phyloP scores from a whole-genome alignment of 1,139 yeast species.

The Pneumocystis wakefieldiae region DNA sequence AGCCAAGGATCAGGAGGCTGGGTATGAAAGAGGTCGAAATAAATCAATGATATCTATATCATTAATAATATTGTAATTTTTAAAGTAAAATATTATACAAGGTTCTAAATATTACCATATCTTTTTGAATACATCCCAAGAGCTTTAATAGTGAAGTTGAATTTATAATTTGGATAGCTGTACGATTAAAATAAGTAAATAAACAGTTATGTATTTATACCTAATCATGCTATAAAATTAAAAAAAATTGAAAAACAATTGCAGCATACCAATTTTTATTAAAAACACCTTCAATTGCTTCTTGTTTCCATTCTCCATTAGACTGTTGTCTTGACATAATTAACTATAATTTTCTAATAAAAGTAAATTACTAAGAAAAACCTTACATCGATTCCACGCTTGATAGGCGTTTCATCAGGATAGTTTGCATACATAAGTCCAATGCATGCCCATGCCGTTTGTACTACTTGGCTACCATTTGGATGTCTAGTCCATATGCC shows the following conservation, averaged over 20 bases:
- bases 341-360: conserved; percentile 21
- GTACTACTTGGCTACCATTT: conserved; percentile 54
- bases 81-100: neutral
- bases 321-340: conserved; percentile 52
- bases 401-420: conserved; percentile 52
- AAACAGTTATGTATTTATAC: conserved; percentile 4
- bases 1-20: conserved; percentile 70
- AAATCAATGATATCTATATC: neutral
- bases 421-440: conserved; percentile 69
- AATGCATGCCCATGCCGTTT: conserved; percentile 85
- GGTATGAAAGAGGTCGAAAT: conserved; percentile 28
- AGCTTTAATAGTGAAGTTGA: conserved; percentile 82
- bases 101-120: neutral
- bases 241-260: neutral
- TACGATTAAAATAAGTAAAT: neutral
- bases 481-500: conserved; percentile 59
- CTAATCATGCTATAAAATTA: conserved; percentile 44
- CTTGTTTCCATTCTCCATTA: conserved; percentile 77
- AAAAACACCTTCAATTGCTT: conserved; percentile 88
- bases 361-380: neutral
- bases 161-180: conserved; percentile 73
- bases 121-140: conserved; percentile 48
- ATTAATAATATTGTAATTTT: neutral
- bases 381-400: conserved; percentile 36
- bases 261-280: conserved; percentile 48